These are phyloP conservation scores for Penicillium corylophilum DNA, from an alignment of 2,329 filamentous ascomycete species.

Conservation along the genomic window DNA sequence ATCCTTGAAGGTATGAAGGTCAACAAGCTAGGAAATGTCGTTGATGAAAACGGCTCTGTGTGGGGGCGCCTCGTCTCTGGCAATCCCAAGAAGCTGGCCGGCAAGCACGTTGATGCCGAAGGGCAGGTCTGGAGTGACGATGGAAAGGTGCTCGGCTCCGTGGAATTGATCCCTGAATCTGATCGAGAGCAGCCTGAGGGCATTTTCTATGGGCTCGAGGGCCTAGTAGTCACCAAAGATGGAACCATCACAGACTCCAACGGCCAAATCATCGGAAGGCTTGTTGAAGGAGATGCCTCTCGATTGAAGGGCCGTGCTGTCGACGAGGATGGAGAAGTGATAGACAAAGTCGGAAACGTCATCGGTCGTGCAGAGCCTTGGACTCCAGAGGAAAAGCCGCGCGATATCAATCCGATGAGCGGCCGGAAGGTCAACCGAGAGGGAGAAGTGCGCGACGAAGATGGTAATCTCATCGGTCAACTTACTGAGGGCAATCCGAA, in stretches of 20 bases:
- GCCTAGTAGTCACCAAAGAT: background rate
- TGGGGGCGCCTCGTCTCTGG: conserved; percentile 6
- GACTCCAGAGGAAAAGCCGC: background rate
- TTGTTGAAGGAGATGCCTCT: background rate
- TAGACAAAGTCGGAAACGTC: background rate
- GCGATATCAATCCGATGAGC: background rate
- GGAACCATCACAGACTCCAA: background rate
- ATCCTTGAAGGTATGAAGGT: conserved; percentile 4
- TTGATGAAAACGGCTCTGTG: conserved; percentile 4
- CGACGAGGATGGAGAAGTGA: background rate
- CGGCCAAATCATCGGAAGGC: background rate
- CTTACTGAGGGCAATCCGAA: background rate
- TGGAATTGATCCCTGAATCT: background rate
- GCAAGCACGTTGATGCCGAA: background rate
- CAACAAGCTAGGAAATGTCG: conserved; percentile 7
- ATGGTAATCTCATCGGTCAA: background rate
- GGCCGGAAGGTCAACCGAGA: background rate
- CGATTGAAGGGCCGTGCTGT: background rate
- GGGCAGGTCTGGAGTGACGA: background rate
- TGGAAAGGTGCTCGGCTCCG: background rate
- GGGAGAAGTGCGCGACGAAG: background rate
- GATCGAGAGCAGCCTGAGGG: background rate
- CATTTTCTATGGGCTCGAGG: background rate
- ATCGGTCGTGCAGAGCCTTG: background rate
- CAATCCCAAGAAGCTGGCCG: conserved; percentile 42